Evolutionary conservation across 371 early-diverging fungal genomes (phyloP).

Genomic region (Encephalitozoon romaleae): DNA sequence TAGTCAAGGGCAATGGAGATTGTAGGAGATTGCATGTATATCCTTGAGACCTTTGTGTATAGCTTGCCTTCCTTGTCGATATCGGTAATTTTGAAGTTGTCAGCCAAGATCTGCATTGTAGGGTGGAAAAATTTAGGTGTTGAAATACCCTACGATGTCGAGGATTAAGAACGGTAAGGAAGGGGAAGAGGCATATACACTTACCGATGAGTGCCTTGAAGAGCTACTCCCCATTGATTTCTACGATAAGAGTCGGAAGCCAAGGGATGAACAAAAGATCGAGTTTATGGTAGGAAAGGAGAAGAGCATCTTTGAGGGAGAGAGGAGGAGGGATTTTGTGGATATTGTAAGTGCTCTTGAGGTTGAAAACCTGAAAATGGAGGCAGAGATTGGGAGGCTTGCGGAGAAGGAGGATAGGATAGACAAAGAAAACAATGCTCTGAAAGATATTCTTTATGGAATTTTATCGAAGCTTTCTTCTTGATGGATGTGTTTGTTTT

Average conservation of each 20-base stretch:
- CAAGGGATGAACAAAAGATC: background rate
- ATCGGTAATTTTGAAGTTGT: slow-evolving; percentile 1
- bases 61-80: slow-evolving; percentile 34
- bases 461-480: background rate
- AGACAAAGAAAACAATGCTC: background rate
- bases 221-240: background rate
- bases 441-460: background rate
- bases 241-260: background rate
- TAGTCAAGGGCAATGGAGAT: slow-evolving; percentile 13
- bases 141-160: background rate
- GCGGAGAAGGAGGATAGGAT: background rate
- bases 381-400: background rate
- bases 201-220: background rate
- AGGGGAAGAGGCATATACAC: background rate
- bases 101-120: slow-evolving; percentile 16
- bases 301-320: background rate
- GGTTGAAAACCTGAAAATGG: background rate
- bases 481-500: background rate
- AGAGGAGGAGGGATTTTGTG: background rate
- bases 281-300: background rate
- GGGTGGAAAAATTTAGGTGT: slow-evolving; percentile 3
- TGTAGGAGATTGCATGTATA: background rate
- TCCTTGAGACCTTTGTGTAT: slow-evolving; percentile 28
- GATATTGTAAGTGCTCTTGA: background rate
- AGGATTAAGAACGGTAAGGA: background rate